Evolutionary conservation across 495 filamentous ascomycete genomes (phyloP), one percentile per base, ranked within the genome.

Genomic region (Delitschia confertaspora): DNA sequence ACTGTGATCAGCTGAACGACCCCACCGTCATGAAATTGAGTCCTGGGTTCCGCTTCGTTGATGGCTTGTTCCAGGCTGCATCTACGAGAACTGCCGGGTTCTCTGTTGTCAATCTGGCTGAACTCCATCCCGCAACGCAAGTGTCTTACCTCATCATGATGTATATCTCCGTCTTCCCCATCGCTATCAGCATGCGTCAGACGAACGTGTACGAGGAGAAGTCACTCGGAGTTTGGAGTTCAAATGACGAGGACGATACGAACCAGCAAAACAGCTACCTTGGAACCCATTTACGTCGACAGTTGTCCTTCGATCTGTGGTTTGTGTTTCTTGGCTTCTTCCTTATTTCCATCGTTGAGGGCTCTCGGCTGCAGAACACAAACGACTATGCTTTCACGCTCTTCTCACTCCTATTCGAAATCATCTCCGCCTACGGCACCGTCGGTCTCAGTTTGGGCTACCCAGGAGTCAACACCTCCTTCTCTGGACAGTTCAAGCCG

Each of bases 171-270:
- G 85, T 94, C 29, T 86, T 93, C 55, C 89, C 89, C 19, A 89
- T 95, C 53, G 89, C 89, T 49, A 95, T 96, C 44, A 89, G 83
- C 20, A 78, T 95, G 55, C 82, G 89, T 44, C 74, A 85, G 38
- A 95, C 89, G 25, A 96, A 96, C 61, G 88, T 95, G 7, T 96
- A 96, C 69, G 89, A 96, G 62, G 89, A 96, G 60, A 83, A 83
- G 55, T 88, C 84, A 40, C 74, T 96, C 7, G 89, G 89, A 1
- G 75, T 96, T 16, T 95, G 45, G 38, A 19, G 7, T 14, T 21
- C 19, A 19, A 24, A 85, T 55, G 21, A 56, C 16, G 63, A 65
- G 0, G 70, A 76, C 4, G 33, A 34, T 6, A n/a, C n/a, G n/a
- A 70, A 73, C 1, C 60, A 67, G 0, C 43, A 57, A 0, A 49